A percentile compares a stretch with the other conserved stretches of the same genome.
Conservation (phyloP, 2,329 filamentous ascomycete genomes). For the Colletotrichum sp. region DNA sequence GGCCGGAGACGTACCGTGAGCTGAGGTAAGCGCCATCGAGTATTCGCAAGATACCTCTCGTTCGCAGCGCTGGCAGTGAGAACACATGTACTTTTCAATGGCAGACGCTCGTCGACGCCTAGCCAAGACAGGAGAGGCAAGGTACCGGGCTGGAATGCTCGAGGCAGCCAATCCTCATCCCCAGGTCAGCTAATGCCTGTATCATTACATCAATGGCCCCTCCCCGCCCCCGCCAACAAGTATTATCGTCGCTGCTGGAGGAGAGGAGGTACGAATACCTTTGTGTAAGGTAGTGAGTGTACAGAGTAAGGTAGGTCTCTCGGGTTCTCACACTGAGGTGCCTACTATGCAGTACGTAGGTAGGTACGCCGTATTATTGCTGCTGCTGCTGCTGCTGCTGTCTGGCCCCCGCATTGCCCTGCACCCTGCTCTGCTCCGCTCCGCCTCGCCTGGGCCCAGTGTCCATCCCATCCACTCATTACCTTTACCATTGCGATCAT, state of each 20-base stretch:
- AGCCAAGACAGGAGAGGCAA: not conserved
- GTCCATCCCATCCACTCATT: not conserved
- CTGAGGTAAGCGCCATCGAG: not conserved
- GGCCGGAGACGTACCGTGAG: not conserved
- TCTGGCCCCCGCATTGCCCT: not conserved
- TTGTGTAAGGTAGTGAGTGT: too few relatives aligned
- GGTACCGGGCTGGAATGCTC: not conserved
- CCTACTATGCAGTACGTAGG: too few relatives aligned
- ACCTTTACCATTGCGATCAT: not conserved
- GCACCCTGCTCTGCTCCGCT: not conserved
- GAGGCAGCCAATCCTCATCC: not conserved
- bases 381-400: not conserved
- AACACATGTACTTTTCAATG: not conserved
- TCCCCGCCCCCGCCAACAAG: slow-evolving; percentile 28
- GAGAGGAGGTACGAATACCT: not conserved
- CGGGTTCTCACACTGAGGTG: not conserved
- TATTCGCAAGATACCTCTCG: not conserved
- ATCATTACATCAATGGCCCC: slow-evolving; percentile 36
- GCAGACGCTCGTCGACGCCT: not conserved
- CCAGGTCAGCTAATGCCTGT: slow-evolving; percentile 1
- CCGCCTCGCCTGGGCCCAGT: not conserved
- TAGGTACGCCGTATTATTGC: not conserved
- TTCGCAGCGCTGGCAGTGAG: not conserved
- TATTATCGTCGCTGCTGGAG: not conserved
- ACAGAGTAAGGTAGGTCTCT: too few relatives aligned